These are phyloP conservation scores for Boletus reticulatus DNA, from an alignment of 768 basidiomycete genomes.

Conservation along the genomic window DNA sequence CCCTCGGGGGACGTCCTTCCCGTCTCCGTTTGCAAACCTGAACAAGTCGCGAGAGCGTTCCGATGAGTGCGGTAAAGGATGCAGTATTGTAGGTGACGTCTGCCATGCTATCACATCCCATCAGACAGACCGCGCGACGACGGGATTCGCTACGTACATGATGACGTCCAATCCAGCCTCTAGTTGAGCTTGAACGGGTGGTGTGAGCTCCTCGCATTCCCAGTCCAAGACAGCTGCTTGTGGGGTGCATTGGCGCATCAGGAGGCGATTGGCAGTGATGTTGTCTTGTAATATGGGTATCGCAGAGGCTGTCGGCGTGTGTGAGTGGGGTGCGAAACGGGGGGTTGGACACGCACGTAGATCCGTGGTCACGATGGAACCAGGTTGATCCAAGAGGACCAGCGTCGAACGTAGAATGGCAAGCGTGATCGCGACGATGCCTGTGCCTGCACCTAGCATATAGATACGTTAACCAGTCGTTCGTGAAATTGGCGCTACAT, in stretches of 20 bases:
- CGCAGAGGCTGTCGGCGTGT: conserved; percentile 61
- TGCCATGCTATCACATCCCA: conserved; percentile 61
- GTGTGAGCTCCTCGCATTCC: conserved; percentile 60
- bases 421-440: conserved; percentile 71
- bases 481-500: background rate
- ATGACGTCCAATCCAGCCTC: conserved; percentile 56
- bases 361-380: conserved; percentile 64
- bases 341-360: conserved; percentile 50
- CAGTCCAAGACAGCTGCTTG: conserved; percentile 62
- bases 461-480: background rate
- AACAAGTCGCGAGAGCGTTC: conserved; percentile 59
- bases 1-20: conserved; percentile 36
- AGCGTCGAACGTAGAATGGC: conserved; percentile 50
- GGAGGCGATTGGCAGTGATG: conserved; percentile 43
- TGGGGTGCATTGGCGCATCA: conserved; percentile 33
- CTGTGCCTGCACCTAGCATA: conserved; percentile 74
- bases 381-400: conserved; percentile 13
- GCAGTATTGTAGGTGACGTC: conserved; percentile 91
- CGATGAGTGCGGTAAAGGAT: conserved; percentile 74
- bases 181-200: conserved; percentile 39
- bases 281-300: conserved; percentile 78
- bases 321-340: background rate
- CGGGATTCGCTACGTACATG: conserved; percentile 47
- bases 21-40: conserved; percentile 11
- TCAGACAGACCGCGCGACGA: background rate